These are phyloP conservation scores for Fagopyrum esculentum DNA, from an alignment of 148 eudicot genomes.

Conservation along the genomic window DNA sequence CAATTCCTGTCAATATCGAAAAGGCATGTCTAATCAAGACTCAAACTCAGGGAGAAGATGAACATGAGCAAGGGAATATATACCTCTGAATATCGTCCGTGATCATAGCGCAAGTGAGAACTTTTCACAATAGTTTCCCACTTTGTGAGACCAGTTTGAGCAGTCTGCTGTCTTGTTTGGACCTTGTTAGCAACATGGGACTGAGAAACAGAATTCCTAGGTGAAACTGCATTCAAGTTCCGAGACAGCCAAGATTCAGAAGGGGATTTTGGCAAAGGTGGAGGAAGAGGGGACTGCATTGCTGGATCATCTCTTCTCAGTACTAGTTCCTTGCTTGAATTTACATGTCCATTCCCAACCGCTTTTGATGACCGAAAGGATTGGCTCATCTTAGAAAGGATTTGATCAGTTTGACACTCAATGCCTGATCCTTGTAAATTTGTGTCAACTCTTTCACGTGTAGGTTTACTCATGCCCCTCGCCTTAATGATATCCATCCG, in stretches of 20 bases:
- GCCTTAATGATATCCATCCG: constrained; percentile 24
- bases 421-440: background rate
- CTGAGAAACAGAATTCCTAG: constrained; percentile 49
- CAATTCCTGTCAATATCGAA: constrained; percentile 48
- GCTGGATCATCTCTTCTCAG: constrained; percentile 19
- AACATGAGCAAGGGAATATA: background rate
- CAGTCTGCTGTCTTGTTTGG: constrained; percentile 29
- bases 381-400: constrained; percentile 1
- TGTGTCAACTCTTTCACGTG: constrained; percentile 14
- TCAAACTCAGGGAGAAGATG: background rate
- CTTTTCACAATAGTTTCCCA: constrained; percentile 96
- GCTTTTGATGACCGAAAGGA: background rate
- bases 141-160: constrained; percentile 31
- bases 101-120: constrained; percentile 65
- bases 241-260: constrained; percentile 96
- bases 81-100: constrained; percentile 88
- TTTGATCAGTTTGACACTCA: background rate
- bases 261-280: constrained; percentile 93
- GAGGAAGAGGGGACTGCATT: constrained; percentile 40
- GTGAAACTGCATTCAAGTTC: constrained; percentile 54
- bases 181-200: constrained; percentile 24
- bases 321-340: constrained; percentile 23
- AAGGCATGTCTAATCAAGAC: background rate
- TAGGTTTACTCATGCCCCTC: constrained; percentile 30
- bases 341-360: constrained; percentile 13